These are phyloP conservation scores for Oryza longistaminata DNA, from an alignment of 176 grass and related monocot genomes.

Conservation along the genomic window DNA sequence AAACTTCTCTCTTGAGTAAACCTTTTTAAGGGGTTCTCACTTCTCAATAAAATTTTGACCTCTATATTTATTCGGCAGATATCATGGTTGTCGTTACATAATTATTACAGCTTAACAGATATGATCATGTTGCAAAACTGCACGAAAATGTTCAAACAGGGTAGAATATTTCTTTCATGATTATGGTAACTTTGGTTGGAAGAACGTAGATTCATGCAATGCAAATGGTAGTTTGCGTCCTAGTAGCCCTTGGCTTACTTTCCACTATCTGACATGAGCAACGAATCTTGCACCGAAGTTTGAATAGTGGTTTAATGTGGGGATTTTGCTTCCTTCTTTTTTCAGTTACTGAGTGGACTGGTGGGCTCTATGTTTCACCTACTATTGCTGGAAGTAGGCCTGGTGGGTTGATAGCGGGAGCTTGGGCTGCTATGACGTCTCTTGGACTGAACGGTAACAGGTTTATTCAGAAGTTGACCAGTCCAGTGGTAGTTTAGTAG, in stretches of 20 bases:
- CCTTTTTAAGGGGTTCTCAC: not conserved
- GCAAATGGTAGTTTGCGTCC: not conserved
- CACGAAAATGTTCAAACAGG: not conserved
- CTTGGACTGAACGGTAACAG: conserved; percentile 76
- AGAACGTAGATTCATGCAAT: not conserved
- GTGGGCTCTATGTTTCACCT: conserved; percentile 92
- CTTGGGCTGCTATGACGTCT: conserved; percentile 98
- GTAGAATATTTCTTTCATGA: not conserved
- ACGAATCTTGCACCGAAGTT: conserved; percentile 16
- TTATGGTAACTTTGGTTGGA: not conserved
- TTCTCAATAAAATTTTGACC: not conserved
- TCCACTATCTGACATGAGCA: not conserved
- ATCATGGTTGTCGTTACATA: not conserved
- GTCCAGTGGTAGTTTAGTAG: not conserved
- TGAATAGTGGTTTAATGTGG: conserved; percentile 5
- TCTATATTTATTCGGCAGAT: not conserved
- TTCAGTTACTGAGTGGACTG: conserved; percentile 97
- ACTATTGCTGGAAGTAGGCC: conserved; percentile 96
- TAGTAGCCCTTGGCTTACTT: not conserved
- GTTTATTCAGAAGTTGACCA: conserved; percentile 19
- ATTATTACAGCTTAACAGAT: not conserved
- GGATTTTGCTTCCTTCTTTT: conserved; percentile 8
- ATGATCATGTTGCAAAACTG: not conserved
- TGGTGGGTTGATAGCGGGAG: conserved; percentile 87
- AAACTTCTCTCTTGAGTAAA: not conserved